Base-by-base conservation (phyloP, 495 filamentous ascomycete genomes). In the Aspergillus nanangensis region DNA sequence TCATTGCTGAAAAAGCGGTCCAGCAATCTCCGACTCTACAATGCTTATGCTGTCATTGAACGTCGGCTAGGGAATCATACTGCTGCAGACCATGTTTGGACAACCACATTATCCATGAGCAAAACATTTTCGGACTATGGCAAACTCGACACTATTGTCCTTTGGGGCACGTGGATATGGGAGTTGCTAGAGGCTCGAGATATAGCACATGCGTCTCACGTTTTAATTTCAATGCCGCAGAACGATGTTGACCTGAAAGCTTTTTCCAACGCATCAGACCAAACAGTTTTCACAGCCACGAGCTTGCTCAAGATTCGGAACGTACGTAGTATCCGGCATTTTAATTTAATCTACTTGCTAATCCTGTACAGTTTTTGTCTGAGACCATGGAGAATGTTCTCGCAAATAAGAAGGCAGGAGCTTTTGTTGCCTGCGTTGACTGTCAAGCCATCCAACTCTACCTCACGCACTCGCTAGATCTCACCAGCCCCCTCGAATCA, bases 91-190 rank as follows among this genome's bases (percentile, higher is more conserved):
- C 76, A 78, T 34, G 78, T 93, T n/a, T 79, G 89, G 57, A 60
- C 73, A 9, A 83, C 82, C 0, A 78, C 87, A 14, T 62, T 89
- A 13, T 66, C 70, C 4, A 80, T 84, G 78, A 70, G 69, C 38
- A 58, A 58, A 27, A 63, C 55, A 4, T 69, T 78, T 10, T 50
- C 64, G 7, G 59, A 65, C 11, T 32, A 38, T 11, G 62, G 72
- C 32, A 57, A 55, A 37, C 52, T 62, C n/a, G 65, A 79, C 29
- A 54, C 51, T 17, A 69, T 82, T 15, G 47, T 83, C 11, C 66
- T 93, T 0, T 90, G 82, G 79, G 78, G 72, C 38, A 81, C 75
- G 5, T 90, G 86, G 79, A 67, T 83, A 5, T 92, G 86, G 88
- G 76, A 84, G 50, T 66, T 78, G 9, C 60, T 95, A 14, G 63